Percentiles rank a stretch among this genome's conserved stretches.
Conservation (phyloP, 306 rosid genomes). For the Prosopis cineraria region DNA sequence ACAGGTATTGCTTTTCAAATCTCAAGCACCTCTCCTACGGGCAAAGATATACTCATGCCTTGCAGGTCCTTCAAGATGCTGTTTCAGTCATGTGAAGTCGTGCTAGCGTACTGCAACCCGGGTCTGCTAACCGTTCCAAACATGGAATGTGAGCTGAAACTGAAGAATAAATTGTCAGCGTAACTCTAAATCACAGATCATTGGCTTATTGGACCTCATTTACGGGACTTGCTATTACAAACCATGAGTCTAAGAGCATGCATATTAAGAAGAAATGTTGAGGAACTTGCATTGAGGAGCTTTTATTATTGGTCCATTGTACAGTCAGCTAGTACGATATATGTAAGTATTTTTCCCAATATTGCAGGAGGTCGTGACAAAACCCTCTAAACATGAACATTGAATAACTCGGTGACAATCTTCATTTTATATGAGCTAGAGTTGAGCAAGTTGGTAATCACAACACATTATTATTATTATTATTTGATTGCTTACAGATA, state of each 20-base stretch:
- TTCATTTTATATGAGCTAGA: neutral
- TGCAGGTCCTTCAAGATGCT: too few species aligned
- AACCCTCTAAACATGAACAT: neutral
- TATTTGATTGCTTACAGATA: too few species aligned
- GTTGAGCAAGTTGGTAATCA: slow-evolving; percentile 3
- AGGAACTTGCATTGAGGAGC: neutral
- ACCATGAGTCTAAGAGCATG: neutral
- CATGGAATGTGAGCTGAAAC: neutral
- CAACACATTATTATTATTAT: neutral
- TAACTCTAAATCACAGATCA: too few species aligned
- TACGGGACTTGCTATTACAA: neutral
- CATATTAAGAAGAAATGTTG: neutral
- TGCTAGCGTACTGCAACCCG: neutral
- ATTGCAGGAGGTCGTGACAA: neutral
- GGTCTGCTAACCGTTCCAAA: neutral
- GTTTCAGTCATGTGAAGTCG: neutral
- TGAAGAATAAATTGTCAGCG: neutral
- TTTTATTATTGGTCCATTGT: neutral
- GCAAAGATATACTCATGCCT: neutral
- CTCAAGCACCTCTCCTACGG: neutral
- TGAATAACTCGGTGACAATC: neutral
- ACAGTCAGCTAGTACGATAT: neutral
- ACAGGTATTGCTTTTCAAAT: neutral
- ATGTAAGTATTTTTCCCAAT: neutral
- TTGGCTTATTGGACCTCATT: neutral